These are phyloP conservation scores for Hura crepitans DNA, from an alignment of 441 rosid genomes.

Conservation along the genomic window DNA sequence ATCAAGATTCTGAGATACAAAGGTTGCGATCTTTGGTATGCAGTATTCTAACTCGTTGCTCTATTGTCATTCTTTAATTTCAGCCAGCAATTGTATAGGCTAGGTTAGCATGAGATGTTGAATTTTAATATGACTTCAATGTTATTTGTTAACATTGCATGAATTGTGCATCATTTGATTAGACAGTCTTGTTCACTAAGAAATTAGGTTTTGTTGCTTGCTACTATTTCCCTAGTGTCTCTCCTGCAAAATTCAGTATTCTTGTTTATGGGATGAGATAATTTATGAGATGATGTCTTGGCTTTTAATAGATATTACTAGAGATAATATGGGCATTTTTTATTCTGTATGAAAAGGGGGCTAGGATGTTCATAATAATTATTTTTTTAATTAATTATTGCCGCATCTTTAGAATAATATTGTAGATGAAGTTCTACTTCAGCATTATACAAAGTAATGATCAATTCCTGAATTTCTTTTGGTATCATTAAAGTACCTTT, in stretches of 20 bases:
- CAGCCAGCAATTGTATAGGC: not conserved
- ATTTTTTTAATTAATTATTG: no score
- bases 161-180: not conserved
- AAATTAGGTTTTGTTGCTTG: not conserved
- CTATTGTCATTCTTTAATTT: not conserved
- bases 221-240: not conserved
- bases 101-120: not conserved
- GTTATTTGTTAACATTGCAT: not conserved
- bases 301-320: not conserved
- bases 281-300: not conserved
- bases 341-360: no score
- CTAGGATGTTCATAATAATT: no score
- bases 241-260: not conserved
- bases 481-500: not conserved
- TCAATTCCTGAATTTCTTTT: not conserved
- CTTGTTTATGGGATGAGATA: not conserved
- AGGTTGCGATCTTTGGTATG: constrained; percentile 76
- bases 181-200: no score
- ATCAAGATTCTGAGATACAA: constrained; percentile 56
- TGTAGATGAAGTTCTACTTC: not conserved
- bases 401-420: no score
- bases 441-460: not conserved
- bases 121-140: not conserved
- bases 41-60: constrained; percentile 4
- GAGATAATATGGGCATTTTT: no score